A percentile compares a stretch with the other conserved stretches of the same genome.
These are phyloP conservation scores for Trichoderma citrinoviride DNA, from an alignment of 2,329 filamentous ascomycete genomes.

Conservation along the genomic window DNA sequence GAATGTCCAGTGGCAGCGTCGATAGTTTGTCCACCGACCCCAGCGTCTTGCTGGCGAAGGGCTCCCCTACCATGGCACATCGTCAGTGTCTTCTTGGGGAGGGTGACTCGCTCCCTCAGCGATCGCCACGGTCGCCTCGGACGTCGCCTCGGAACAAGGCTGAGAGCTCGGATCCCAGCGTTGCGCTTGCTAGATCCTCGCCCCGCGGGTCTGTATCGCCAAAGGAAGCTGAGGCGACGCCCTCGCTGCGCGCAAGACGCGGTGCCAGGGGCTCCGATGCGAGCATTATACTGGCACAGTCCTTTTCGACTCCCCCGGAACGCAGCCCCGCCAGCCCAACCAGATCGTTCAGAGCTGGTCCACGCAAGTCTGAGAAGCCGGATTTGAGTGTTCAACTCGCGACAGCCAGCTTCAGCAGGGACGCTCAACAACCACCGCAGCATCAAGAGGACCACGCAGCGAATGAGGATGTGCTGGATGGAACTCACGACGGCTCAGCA, in stretches of 20 bases:
- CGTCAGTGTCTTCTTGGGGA: conserved; percentile 20
- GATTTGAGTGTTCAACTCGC: conserved; percentile 30
- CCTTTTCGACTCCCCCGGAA: conserved; percentile 4
- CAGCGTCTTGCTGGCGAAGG: conserved; percentile 32
- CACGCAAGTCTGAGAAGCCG: conserved; percentile 6
- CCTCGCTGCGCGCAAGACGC: conserved; percentile 31
- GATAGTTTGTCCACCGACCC: conserved; percentile 30
- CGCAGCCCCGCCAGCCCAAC: conserved; percentile 11
- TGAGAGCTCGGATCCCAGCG: conserved; percentile 30
- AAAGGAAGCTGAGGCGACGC: conserved; percentile 27
- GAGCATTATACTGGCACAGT: conserved; percentile 17
- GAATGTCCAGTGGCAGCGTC: conserved; percentile 27
- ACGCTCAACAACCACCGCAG: conserved; percentile 24
- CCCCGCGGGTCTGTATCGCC: not conserved
- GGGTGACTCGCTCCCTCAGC: conserved; percentile 19
- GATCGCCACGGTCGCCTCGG: conserved; percentile 28
- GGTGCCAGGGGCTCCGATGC: conserved; percentile 26
- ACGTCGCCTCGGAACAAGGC: conserved; percentile 32
- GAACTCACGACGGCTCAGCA: conserved; percentile 20
- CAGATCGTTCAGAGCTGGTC: conserved; percentile 7
- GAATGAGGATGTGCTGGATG: conserved; percentile 26
- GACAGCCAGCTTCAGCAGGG: conserved; percentile 23
- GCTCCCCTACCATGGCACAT: conserved; percentile 21
- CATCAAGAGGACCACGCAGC: not conserved
- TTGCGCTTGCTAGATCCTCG: conserved; percentile 28